Percentiles rank a stretch among this genome's conserved stretches.
Conservation (phyloP, 192 early-diverging fungal genomes). For the Coemansia asiatica region DNA sequence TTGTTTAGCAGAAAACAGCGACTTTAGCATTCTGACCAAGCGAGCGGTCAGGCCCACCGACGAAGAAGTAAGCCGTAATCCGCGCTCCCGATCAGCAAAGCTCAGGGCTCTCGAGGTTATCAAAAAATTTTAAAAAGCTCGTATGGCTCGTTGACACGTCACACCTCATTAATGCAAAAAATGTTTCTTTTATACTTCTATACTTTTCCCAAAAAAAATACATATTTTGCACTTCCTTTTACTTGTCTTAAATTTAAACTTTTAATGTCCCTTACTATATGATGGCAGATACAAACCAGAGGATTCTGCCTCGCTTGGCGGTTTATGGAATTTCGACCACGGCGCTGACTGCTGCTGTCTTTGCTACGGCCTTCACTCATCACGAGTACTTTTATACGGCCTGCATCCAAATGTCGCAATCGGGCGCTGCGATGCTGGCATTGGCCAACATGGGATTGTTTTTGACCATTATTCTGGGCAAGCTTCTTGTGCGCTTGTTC, state of each 20-base stretch:
- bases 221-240: too few species aligned
- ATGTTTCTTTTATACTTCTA: too few species aligned
- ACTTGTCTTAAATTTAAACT: background rate
- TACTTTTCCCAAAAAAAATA: too few species aligned
- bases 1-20: background rate
- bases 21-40: conserved; percentile 30
- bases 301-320: conserved; percentile 57
- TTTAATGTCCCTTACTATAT: background rate
- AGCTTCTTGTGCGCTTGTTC: conserved; percentile 74
- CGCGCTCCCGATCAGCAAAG: conserved; percentile 61
- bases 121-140: background rate
- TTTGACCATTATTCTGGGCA: conserved; percentile 77
- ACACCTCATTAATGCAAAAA: too few species aligned
- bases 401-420: conserved; percentile 85
- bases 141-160: conserved; percentile 15
- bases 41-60: conserved; percentile 48
- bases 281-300: conserved; percentile 31
- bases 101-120: conserved; percentile 35
- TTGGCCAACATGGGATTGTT: conserved; percentile 79
- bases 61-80: conserved; percentile 59
- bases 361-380: conserved; percentile 65
- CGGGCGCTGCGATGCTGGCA: conserved; percentile 83
- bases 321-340: conserved; percentile 71
- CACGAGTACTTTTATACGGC: conserved; percentile 87
- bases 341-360: conserved; percentile 62